Conservation (phyloP, 164 flowering plant species). For the Brasenia schreberi region DNA sequence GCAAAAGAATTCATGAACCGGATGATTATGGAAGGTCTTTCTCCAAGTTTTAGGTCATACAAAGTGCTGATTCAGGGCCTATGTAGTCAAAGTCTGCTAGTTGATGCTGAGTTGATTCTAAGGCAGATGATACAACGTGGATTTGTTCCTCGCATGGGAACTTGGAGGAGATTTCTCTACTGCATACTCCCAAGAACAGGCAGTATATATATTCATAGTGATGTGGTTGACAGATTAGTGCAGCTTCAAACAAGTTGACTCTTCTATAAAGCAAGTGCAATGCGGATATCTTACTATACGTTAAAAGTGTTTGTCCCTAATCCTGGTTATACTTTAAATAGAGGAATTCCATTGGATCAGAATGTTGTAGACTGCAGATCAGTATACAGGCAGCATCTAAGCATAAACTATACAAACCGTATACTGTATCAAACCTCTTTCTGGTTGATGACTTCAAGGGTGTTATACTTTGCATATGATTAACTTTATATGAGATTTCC, state of each 20-base stretch:
- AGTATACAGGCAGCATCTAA: no score
- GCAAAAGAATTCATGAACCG: constrained; percentile 38
- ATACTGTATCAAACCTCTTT: no score
- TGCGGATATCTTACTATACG: no score
- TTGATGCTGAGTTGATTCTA: constrained; percentile 49
- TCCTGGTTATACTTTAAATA: no score
- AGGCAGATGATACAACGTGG: constrained; percentile 60
- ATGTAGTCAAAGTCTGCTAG: constrained; percentile 28
- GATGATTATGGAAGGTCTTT: constrained; percentile 33
- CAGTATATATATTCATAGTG: background rate
- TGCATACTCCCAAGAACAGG: constrained; percentile 10
- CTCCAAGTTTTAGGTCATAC: constrained; percentile 63
- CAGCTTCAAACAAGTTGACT: background rate
- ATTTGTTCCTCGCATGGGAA: constrained; percentile 59
- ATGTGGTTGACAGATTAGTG: background rate
- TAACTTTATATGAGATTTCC: no score
- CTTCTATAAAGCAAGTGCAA: no score
- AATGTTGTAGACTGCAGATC: no score
- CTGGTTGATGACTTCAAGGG: no score
- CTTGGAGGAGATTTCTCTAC: constrained; percentile 48
- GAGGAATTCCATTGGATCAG: no score
- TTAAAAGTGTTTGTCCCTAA: no score
- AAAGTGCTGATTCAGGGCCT: constrained; percentile 55
- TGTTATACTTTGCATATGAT: no score
- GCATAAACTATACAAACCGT: no score